These are phyloP conservation scores for Aspergillus funiculosus DNA, from an alignment of 495 filamentous ascomycete species.

Conservation along the genomic window DNA sequence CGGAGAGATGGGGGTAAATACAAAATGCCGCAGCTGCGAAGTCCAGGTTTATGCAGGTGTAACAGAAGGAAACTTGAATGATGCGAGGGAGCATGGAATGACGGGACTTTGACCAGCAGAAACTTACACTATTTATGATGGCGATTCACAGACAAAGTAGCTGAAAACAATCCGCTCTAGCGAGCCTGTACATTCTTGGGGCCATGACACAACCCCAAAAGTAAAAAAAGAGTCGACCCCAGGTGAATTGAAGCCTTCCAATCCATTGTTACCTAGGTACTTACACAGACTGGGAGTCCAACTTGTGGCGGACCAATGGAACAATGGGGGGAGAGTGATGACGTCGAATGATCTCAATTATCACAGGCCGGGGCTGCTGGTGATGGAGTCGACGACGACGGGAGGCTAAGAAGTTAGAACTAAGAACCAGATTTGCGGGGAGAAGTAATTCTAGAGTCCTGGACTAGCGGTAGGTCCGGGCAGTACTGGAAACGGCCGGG, in stretches of 20 bases:
- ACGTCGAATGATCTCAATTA: slow-evolving; percentile 22
- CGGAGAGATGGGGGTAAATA: slow-evolving; percentile 1
- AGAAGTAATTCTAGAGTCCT: slow-evolving; percentile 9
- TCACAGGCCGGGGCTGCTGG: neutral
- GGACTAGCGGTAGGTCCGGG: slow-evolving; percentile 14
- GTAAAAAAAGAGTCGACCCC: neutral
- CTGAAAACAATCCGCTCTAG: slow-evolving; percentile 5
- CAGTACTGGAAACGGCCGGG: neutral
- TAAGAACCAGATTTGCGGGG: slow-evolving; percentile 22
- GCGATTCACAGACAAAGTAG: slow-evolving; percentile 3
- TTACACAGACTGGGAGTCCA: neutral
- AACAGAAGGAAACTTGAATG: neutral
- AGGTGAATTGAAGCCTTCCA: neutral
- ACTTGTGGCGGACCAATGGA: slow-evolving; percentile 16
- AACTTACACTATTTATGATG: slow-evolving; percentile 2
- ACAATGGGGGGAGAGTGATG: slow-evolving; percentile 18
- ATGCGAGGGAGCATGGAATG: too few species aligned
- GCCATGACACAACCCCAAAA: slow-evolving; percentile 14
- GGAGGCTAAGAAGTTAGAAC: neutral
- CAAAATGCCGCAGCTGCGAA: slow-evolving; percentile 12
- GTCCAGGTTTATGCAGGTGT: neutral
- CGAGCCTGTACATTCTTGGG: slow-evolving; percentile 3
- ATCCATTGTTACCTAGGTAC: too few species aligned
- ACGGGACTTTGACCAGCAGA: too few species aligned
- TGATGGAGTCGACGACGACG: neutral